Conservation (phyloP, 495 filamentous ascomycete genomes). For the Clohesyomyces aquaticus region DNA sequence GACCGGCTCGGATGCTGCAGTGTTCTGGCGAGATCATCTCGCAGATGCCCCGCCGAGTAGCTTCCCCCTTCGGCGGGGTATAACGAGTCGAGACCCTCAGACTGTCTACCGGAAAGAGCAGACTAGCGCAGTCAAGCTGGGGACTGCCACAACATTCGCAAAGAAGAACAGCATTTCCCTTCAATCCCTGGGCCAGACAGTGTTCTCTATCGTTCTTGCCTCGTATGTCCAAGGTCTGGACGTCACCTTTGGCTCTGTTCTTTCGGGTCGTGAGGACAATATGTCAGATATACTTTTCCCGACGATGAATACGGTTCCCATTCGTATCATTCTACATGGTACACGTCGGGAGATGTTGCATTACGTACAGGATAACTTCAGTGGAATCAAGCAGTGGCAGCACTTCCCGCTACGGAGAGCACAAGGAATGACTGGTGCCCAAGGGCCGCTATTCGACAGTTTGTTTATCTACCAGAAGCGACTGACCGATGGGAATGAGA, state of each 20-base stretch:
- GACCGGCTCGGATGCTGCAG: conserved; percentile 48
- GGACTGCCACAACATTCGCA: conserved; percentile 56
- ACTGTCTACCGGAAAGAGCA: conserved; percentile 53
- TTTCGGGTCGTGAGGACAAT: conserved; percentile 68
- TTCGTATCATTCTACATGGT: conserved; percentile 68
- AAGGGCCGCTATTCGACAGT: conserved; percentile 55
- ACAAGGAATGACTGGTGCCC: conserved; percentile 51
- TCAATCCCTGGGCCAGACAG: conserved; percentile 67
- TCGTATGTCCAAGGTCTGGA: conserved; percentile 60
- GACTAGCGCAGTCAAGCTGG: conserved; percentile 47
- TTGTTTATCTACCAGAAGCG: conserved; percentile 71
- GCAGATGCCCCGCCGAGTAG: conserved; percentile 51
- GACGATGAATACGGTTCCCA: conserved; percentile 75
- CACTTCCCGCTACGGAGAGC: conserved; percentile 69
- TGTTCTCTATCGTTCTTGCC: conserved; percentile 67
- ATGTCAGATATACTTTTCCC: conserved; percentile 69
- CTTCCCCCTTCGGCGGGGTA: conserved; percentile 34
- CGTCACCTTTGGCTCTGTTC: conserved; percentile 69
- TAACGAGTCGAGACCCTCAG: background rate
- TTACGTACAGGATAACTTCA: conserved; percentile 60
- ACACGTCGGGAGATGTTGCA: conserved; percentile 60
- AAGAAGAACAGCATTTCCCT: conserved; percentile 60
- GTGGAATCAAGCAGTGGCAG: conserved; percentile 62
- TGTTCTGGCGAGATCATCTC: conserved; percentile 66
- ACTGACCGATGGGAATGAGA: background rate